These are phyloP conservation scores for Gymnopilus dilepis DNA, from an alignment of 768 basidiomycete species.

Conservation along the genomic window DNA sequence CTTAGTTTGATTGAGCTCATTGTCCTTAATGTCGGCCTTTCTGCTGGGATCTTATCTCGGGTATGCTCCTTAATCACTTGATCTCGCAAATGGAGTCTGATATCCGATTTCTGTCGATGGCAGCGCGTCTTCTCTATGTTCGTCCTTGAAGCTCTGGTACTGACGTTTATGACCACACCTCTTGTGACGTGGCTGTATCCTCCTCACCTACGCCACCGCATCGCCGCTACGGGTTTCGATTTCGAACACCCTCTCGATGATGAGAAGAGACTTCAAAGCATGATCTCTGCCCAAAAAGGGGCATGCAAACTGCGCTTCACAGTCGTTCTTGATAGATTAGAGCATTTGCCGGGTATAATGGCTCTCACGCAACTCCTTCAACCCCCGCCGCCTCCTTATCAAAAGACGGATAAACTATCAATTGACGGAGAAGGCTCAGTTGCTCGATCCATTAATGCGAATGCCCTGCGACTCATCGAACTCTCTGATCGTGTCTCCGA, in stretches of 20 bases:
- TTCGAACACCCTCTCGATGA: conserved; percentile 26
- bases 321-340: conserved; percentile 77
- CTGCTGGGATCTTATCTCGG: conserved; percentile 57
- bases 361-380: conserved; percentile 76
- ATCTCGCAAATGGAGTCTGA: too few relatives aligned
- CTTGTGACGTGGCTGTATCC: conserved; percentile 83
- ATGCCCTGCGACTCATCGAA: conserved; percentile 89
- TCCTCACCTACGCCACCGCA: conserved; percentile 56
- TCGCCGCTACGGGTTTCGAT: too few relatives aligned
- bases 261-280: conserved; percentile 27
- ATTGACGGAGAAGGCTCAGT: conserved; percentile 17
- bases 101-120: too few relatives aligned
- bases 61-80: too few relatives aligned
- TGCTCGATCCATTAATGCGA: conserved; percentile 31
- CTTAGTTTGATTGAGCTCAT: conserved; percentile 82
- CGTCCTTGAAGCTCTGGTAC: conserved; percentile 75
- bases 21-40: conserved; percentile 86
- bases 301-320: conserved; percentile 64
- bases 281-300: conserved; percentile 32
- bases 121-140: conserved; percentile 98
- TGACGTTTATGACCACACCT: conserved; percentile 88
- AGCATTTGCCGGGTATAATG: conserved; percentile 84
- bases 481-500: conserved; percentile 88
- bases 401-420: conserved; percentile 30
- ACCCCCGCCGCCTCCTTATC: background rate